A percentile compares a stretch with the other conserved stretches of the same genome.
phyloP scores from a whole-genome alignment of 805 yeast species.

The Wickerhamomyces sydowiorum region DNA sequence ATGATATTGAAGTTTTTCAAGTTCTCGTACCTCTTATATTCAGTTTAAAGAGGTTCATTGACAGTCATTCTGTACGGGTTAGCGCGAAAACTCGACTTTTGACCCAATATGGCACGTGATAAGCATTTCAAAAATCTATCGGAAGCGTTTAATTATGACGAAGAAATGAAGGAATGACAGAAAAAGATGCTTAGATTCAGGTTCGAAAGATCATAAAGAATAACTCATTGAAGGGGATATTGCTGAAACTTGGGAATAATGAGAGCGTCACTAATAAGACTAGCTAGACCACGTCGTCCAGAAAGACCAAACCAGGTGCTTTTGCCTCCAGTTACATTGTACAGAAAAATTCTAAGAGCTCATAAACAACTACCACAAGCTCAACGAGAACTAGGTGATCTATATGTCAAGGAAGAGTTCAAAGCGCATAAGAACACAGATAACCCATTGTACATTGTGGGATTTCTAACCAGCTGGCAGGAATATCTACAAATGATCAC shows the following conservation, averaged over 20 bases:
- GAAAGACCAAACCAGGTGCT: conserved; percentile 36
- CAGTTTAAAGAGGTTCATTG: too few relatives aligned
- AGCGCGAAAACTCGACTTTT: neutral
- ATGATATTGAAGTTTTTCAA: too few relatives aligned
- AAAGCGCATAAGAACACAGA: conserved; percentile 74
- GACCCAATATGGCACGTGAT: neutral
- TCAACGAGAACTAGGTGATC: conserved; percentile 78
- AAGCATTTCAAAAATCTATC: neutral
- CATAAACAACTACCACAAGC: conserved; percentile 63
- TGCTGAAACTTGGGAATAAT: conserved; percentile 1
- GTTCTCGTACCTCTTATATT: neutral
- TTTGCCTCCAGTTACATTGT: conserved; percentile 77
- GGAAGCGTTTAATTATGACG: neutral
- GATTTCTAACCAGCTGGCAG: conserved; percentile 94
- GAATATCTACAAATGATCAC: conserved; percentile 60
- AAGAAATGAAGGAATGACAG: neutral
- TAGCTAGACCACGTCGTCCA: conserved; percentile 14
- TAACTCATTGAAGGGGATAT: neutral
- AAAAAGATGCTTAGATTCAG: too few relatives aligned
- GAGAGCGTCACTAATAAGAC: conserved; percentile 10
- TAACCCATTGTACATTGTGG: conserved; percentile 90
- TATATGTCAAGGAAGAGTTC: conserved; percentile 86
- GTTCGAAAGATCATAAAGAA: too few relatives aligned
- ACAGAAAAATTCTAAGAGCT: conserved; percentile 76
- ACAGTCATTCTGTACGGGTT: neutral